Base-by-base conservation (phyloP, 495 filamentous ascomycete species). In the Diplogelasinospora grovesii region DNA sequence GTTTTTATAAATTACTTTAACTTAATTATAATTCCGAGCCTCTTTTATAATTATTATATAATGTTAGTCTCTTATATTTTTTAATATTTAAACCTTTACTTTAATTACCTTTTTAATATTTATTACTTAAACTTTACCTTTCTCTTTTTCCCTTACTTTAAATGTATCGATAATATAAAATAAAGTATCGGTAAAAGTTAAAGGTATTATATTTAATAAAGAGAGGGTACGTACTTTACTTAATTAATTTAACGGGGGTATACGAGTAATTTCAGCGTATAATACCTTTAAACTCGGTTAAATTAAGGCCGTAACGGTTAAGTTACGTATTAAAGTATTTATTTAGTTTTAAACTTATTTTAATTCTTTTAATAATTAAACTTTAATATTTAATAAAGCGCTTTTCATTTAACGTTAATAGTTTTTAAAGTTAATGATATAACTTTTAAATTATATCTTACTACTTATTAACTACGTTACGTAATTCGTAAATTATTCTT, bases 241-340 rank as follows among this genome's bases (percentile, higher is more conserved):
- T 25, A 31, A 31, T 27, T 35, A 22, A 23, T 31, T 43, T n/a
- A 16, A 4, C 22, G 30, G 39, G 1, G 39, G 39, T 3, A 31
- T 43, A 19, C 31, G 31, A 15, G 41, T 32, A 19, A 36, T 21
- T 3, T 43, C 41, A 1, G 23, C 31, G 24, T 43, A 43, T 22
- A 24, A 43, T 22, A 11, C n/a, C 18, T 24, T 43, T 14, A 32
- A 26, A 24, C 41, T 43, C 28, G 29, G 13, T 15, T 43, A 31
- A 20, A 23, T 3, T 10, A 23, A 3, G n/a, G 21, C 10, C 15
- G 22, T 5, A 15, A 35, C 10, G 40, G 2, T 21, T 13, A 31
- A 16, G 22, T 43, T 43, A 22, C 40, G 40, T n/a, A n/a, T n/a
- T n/a, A n/a, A n/a, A n/a, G n/a, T n/a, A n/a, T n/a, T n/a, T n/a